These are phyloP conservation scores for Blastobotrys robertii DNA, from an alignment of 805 yeast genomes.

Conservation along the genomic window DNA sequence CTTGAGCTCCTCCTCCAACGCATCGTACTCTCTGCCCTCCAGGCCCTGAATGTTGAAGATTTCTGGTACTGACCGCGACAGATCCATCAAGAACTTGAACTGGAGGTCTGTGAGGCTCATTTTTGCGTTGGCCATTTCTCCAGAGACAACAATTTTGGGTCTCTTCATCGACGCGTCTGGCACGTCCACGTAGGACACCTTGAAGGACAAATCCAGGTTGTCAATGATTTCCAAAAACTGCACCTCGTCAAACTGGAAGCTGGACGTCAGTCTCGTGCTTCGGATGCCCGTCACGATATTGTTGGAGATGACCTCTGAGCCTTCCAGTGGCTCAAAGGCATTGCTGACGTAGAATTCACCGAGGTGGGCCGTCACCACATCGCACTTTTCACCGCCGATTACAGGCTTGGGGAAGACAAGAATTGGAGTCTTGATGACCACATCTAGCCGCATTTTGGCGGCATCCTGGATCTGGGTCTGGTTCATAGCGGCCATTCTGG, in stretches of 20 bases:
- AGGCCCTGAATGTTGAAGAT: conserved; percentile 45
- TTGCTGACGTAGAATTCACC: conserved; percentile 77
- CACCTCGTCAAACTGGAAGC: conserved; percentile 35
- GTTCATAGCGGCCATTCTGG: conserved; percentile 79
- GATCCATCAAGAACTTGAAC: conserved; percentile 43
- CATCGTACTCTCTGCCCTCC: conserved; percentile 49
- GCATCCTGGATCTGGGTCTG: conserved; percentile 57
- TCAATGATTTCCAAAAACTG: conserved; percentile 60
- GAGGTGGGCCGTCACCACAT: conserved; percentile 57
- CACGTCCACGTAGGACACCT: conserved; percentile 42
- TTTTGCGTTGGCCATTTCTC: conserved; percentile 53
- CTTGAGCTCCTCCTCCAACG: conserved; percentile 18
- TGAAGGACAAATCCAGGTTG: conserved; percentile 50
- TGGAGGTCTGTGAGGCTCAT: conserved; percentile 68
- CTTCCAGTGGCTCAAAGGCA: conserved; percentile 34
- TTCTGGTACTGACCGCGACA: conserved; percentile 45
- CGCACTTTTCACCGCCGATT: conserved; percentile 34
- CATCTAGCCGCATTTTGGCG: conserved; percentile 56
- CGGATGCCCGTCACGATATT: conserved; percentile 59
- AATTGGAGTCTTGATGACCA: conserved; percentile 71
- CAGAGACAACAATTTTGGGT: conserved; percentile 44
- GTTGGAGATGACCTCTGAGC: conserved; percentile 34
- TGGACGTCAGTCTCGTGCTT: conserved; percentile 59
- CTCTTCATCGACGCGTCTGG: conserved; percentile 26
- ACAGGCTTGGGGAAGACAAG: conserved; percentile 62